phyloP scores from a whole-genome alignment of 192 early-diverging fungal genomes.

The Entrophospora sp. region DNA sequence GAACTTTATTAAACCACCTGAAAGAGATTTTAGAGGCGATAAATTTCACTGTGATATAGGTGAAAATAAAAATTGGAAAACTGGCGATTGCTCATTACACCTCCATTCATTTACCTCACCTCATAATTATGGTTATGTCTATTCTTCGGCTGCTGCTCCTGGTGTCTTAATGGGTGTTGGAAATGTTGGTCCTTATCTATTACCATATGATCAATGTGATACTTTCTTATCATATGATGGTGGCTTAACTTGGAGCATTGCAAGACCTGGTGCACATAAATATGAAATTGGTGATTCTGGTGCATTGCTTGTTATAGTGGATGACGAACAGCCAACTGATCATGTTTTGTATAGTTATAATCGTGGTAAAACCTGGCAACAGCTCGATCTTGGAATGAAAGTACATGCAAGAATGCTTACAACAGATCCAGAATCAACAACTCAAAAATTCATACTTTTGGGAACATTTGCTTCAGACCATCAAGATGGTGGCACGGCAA shows the following conservation, averaged over 20 bases:
- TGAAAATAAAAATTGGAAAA: constrained; percentile 25
- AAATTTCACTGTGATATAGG: constrained; percentile 46
- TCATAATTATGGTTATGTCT: constrained; percentile 60
- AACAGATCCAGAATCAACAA: constrained; percentile 73
- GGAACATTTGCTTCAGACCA: background rate
- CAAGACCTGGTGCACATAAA: constrained; percentile 62
- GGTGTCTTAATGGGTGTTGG: constrained; percentile 91
- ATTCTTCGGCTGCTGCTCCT: constrained; percentile 60
- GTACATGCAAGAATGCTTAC: constrained; percentile 60
- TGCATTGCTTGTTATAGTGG: constrained; percentile 61
- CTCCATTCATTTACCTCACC: constrained; percentile 74
- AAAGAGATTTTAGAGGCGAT: constrained; percentile 44
- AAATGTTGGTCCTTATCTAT: constrained; percentile 64
- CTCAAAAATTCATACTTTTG: constrained; percentile 58
- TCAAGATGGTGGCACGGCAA: constrained; percentile 25
- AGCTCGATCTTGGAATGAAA: constrained; percentile 32
- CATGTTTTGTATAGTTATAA: constrained; percentile 68
- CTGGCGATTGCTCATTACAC: constrained; percentile 69
- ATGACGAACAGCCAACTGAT: constrained; percentile 45
- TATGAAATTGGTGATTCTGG: constrained; percentile 85
- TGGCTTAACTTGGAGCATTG: constrained; percentile 66
- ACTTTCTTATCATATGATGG: constrained; percentile 83
- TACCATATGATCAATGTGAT: constrained; percentile 66
- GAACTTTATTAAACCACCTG: constrained; percentile 60
- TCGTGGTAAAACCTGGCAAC: constrained; percentile 66